phyloP scores from a whole-genome alignment of 108 stramenopile genomes.

The Stephanodiscus minutulus region DNA sequence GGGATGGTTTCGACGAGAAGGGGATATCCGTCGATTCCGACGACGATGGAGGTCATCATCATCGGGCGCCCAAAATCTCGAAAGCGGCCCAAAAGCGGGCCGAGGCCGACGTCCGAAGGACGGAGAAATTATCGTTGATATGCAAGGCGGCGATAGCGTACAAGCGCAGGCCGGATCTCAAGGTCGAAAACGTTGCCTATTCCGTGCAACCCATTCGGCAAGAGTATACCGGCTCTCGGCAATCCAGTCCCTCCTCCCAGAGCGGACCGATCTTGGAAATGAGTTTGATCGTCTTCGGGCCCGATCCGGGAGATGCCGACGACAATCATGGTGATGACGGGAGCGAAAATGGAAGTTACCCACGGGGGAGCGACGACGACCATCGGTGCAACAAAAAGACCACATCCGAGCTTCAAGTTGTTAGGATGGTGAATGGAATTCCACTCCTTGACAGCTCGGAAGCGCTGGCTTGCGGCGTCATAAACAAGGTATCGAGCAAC shows the following conservation, averaged over 20 bases:
- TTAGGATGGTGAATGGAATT: conserved; percentile 85
- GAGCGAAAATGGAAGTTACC: conserved; percentile 2
- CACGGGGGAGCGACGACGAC: not conserved
- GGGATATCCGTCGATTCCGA: conserved; percentile 6
- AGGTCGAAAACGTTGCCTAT: conserved; percentile 63
- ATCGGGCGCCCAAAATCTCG: conserved; percentile 15
- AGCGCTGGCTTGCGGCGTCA: conserved; percentile 74
- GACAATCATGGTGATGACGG: conserved; percentile 12
- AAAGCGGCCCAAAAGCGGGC: conserved; percentile 27
- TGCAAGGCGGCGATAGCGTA: conserved; percentile 52
- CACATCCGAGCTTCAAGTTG: conserved; percentile 56
- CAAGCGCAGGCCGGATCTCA: conserved; percentile 38
- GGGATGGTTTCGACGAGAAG: conserved; percentile 40
- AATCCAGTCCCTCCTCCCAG: conserved; percentile 1
- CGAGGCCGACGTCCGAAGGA: conserved; percentile 23
- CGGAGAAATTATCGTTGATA: conserved; percentile 33
- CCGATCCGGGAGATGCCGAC: conserved; percentile 20
- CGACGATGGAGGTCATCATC: too few relatives aligned
- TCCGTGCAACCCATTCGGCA: conserved; percentile 59
- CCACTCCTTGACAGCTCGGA: conserved; percentile 84
- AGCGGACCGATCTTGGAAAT: conserved; percentile 56
- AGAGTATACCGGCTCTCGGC: not conserved
- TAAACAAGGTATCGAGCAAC: conserved; percentile 59
- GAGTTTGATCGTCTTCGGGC: conserved; percentile 65
- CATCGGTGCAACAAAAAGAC: conserved; percentile 6